A percentile compares a stretch with the other conserved stretches of the same genome.
phyloP scores from a whole-genome alignment of 208 protist genomes.

The Trypanosoma vivax region DNA sequence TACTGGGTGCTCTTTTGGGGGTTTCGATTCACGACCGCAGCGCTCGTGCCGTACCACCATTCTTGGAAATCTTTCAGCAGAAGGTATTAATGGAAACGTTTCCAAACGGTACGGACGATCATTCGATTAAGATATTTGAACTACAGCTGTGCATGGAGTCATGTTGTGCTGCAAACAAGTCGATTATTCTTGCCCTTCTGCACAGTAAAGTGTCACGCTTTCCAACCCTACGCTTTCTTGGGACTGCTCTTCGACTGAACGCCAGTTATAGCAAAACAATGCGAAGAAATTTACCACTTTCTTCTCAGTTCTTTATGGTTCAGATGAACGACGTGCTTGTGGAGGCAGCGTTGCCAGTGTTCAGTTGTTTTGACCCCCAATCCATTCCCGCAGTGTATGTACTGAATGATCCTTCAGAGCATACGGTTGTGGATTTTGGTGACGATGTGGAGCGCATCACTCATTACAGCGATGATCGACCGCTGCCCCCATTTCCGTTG shows the following conservation, averaged over 20 bases:
- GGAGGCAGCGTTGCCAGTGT: slow-evolving; percentile 61
- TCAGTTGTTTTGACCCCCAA: slow-evolving; percentile 22
- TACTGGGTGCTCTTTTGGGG: slow-evolving; percentile 73
- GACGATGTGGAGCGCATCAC: slow-evolving; percentile 67
- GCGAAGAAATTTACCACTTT: slow-evolving; percentile 58
- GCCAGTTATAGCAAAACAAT: slow-evolving; percentile 76
- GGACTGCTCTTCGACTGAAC: slow-evolving; percentile 62
- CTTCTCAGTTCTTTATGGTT: slow-evolving; percentile 72
- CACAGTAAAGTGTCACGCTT: slow-evolving; percentile 47
- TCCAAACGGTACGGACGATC: slow-evolving; percentile 24
- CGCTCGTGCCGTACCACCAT: slow-evolving; percentile 8
- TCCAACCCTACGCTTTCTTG: slow-evolving; percentile 61
- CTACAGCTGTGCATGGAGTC: slow-evolving; percentile 41
- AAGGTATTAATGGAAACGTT: slow-evolving; percentile 42
- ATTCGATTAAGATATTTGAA: slow-evolving; percentile 42
- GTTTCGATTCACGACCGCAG: slow-evolving; percentile 33
- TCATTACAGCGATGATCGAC: slow-evolving; percentile 50
- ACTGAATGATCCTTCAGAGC: slow-evolving; percentile 31
- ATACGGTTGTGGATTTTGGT: slow-evolving; percentile 41
- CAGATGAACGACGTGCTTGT: slow-evolving; percentile 75
- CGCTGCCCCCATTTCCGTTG: slow-evolving; percentile 36
- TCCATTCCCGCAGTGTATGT: slow-evolving; percentile 56
- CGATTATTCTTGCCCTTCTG: slow-evolving; percentile 53
- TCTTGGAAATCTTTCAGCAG: slow-evolving; percentile 17
- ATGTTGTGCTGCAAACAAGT: slow-evolving; percentile 40